Evolutionary conservation across 1,284 basidiomycete genomes (phyloP).

Genomic region (Leucoagaricus sp.): DNA sequence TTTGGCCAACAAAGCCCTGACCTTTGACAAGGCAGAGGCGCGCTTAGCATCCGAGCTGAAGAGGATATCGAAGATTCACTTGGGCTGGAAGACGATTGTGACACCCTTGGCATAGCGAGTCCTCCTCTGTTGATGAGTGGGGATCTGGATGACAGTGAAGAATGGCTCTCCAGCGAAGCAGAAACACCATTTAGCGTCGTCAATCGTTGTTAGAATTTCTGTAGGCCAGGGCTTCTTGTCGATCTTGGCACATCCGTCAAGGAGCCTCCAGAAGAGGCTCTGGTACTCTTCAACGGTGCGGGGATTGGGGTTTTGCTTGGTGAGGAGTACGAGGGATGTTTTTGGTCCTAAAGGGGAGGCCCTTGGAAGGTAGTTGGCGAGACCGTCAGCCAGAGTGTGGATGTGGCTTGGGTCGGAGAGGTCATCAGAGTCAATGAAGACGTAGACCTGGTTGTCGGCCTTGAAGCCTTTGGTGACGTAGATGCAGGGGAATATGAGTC

Average conservation of each 20-base stretch:
- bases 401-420: neutral
- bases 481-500: neutral
- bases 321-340: neutral
- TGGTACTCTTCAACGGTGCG: constrained; percentile 7
- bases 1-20: neutral
- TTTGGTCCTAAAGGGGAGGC: neutral
- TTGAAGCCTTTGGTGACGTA: neutral
- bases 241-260: neutral
- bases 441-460: neutral
- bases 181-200: neutral
- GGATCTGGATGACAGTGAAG: neutral
- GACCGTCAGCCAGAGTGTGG: neutral
- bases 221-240: constrained; percentile 1
- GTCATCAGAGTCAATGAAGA: neutral
- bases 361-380: neutral
- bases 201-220: neutral
- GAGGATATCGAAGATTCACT: constrained; percentile 19
- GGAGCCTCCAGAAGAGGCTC: constrained; percentile 13
- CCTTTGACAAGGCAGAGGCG: neutral
- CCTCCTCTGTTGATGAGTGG: neutral
- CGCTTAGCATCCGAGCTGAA: neutral
- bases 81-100: neutral
- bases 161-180: neutral
- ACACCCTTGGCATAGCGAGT: neutral
- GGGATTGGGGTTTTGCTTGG: constrained; percentile 2